phyloP scores from a whole-genome alignment of 305 asterid species.

The Nicotiana rustica region DNA sequence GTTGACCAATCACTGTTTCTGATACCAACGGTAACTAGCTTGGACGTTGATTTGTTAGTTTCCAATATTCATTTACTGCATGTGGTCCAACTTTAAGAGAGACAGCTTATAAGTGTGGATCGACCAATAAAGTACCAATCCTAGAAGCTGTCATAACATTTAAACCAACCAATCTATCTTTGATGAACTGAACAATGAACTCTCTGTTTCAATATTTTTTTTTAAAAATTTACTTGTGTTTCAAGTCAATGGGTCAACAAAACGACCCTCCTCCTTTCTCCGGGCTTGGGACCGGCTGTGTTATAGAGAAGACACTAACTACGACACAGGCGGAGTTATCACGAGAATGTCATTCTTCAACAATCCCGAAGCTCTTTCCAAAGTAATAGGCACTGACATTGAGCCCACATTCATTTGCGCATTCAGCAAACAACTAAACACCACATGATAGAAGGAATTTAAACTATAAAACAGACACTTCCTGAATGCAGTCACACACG shows the following conservation, averaged over 20 bases:
- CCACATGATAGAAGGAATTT: conserved; percentile 20
- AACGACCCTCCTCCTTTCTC: conserved; percentile 36
- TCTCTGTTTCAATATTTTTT: neutral
- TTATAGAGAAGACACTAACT: conserved; percentile 32
- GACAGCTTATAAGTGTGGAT: neutral
- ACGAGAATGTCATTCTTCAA: conserved; percentile 29
- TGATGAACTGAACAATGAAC: neutral
- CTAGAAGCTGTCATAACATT: conserved; percentile 10
- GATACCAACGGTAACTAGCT: conserved; percentile 2
- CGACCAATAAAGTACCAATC: neutral
- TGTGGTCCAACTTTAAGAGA: neutral
- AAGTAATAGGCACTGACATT: neutral
- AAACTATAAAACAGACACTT: conserved; percentile 20
- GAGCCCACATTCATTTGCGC: conserved; percentile 8
- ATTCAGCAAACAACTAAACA: conserved; percentile 10
- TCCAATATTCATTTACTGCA: neutral
- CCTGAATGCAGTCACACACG: neutral
- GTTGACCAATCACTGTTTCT: neutral
- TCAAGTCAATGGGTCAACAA: conserved; percentile 28
- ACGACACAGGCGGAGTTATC: conserved; percentile 36
- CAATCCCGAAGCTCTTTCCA: conserved; percentile 30
- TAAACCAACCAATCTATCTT: conserved; percentile 22
- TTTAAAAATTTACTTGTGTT: neutral
- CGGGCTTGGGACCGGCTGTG: conserved; percentile 39
- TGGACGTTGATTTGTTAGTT: neutral